Evolutionary conservation across 1,284 basidiomycete species (phyloP).

Genomic region (Ganoderma resinaceum): DNA sequence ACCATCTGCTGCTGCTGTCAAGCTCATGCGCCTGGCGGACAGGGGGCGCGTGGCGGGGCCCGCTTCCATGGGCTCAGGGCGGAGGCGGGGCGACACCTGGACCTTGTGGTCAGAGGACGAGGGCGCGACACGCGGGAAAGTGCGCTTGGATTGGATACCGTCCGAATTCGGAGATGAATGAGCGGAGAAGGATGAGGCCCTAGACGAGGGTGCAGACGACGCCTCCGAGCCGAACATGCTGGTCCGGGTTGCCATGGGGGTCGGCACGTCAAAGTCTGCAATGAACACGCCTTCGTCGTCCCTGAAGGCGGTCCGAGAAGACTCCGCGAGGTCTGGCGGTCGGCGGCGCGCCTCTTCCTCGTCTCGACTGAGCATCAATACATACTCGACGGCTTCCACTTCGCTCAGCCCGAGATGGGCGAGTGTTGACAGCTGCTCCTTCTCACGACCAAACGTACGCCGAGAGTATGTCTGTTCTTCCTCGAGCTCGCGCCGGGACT

Average conservation of each 20-base stretch:
- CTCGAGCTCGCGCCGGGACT: constrained; percentile 62
- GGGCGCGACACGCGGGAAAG: constrained; percentile 30
- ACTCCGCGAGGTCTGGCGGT: constrained; percentile 10
- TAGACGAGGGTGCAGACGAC: constrained; percentile 23
- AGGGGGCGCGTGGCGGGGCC: constrained; percentile 35
- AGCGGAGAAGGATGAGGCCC: constrained; percentile 27
- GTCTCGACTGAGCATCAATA: constrained; percentile 86
- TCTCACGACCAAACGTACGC: constrained; percentile 53
- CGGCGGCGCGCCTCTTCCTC: constrained; percentile 56
- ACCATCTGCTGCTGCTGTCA: constrained; percentile 7
- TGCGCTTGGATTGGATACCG: constrained; percentile 22
- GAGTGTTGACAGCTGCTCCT: constrained; percentile 63
- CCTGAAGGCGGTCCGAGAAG: constrained; percentile 9
- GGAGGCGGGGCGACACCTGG: constrained; percentile 45
- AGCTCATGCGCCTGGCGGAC: constrained; percentile 16
- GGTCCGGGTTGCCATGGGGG: constrained; percentile 32
- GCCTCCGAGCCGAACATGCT: constrained; percentile 29
- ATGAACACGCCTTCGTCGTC: constrained; percentile 65
- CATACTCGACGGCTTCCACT: constrained; percentile 81
- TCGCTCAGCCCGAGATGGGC: constrained; percentile 78
- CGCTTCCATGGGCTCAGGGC: constrained; percentile 45
- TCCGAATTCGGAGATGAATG: constrained; percentile 25
- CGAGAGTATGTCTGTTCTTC: constrained; percentile 51
- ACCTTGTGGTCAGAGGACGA: constrained; percentile 40
- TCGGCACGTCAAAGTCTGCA: constrained; percentile 57